Evolutionary conservation across 139 green algal species (phyloP).

Genomic region (Pleodorina starrii): DNA sequence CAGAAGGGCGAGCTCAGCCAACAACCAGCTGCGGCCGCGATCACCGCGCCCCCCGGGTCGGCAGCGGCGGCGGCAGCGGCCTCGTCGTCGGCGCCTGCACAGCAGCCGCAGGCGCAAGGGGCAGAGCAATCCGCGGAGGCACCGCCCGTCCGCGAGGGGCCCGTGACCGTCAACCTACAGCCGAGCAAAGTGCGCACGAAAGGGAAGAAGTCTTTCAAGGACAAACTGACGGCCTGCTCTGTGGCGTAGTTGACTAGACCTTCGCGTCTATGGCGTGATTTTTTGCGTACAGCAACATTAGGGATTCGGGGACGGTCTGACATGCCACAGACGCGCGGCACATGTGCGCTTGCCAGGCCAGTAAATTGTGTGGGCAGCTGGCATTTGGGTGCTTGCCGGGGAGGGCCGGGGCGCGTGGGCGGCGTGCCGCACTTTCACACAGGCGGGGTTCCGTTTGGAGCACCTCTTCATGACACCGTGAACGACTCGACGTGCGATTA

Average conservation of each 20-base stretch:
- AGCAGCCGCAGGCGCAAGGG: not conserved
- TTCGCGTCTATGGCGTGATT: too few species aligned
- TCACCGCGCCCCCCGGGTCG: not conserved
- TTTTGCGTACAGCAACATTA: too few species aligned
- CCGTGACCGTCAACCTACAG: slow-evolving; percentile 57
- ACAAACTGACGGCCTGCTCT: slow-evolving; percentile 55
- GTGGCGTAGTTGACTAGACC: slow-evolving; percentile 51
- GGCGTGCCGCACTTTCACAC: too few species aligned
- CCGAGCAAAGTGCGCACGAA: slow-evolving; percentile 65
- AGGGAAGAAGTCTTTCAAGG: slow-evolving; percentile 70
- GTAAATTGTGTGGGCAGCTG: too few species aligned
- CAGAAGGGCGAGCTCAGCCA: slow-evolving; percentile 48
- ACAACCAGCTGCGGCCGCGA: slow-evolving; percentile 6
- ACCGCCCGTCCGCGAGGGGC: not conserved
- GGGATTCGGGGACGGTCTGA: too few species aligned
- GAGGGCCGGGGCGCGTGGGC: too few species aligned
- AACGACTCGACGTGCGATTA: not conserved
- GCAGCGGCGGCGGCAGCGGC: not conserved
- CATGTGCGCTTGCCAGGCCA: too few species aligned
- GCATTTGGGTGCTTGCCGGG: too few species aligned
- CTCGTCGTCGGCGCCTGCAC: not conserved
- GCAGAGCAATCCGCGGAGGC: not conserved
- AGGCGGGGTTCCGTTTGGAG: too few species aligned
- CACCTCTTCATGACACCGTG: too few species aligned
- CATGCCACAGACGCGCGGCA: too few species aligned